These are phyloP conservation scores for Globisporangium abappressorium DNA, from an alignment of 352 stramenopile genomes.

Conservation along the genomic window DNA sequence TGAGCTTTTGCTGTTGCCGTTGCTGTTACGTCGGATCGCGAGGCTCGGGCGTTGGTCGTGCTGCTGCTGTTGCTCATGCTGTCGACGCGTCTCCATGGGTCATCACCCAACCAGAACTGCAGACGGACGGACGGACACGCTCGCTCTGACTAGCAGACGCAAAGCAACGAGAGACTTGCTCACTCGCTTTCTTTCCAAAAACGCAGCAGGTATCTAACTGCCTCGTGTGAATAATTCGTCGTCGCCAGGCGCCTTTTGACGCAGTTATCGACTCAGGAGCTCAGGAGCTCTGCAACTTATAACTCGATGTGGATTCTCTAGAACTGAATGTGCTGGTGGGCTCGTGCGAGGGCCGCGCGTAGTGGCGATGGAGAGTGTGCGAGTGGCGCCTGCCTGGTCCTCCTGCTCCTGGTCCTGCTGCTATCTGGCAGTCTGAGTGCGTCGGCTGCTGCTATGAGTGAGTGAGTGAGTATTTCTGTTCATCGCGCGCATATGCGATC, in stretches of 20 bases:
- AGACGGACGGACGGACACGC: not conserved
- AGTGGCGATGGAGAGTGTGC: not conserved
- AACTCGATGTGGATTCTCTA: not conserved
- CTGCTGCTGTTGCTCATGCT: constrained; percentile 7
- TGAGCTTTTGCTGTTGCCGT: not conserved
- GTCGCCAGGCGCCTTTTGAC: not conserved
- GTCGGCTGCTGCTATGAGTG: not conserved
- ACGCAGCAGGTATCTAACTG: not conserved
- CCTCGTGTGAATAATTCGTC: not conserved
- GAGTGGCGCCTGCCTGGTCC: not conserved
- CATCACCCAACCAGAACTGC: not conserved
- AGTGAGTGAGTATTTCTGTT: not conserved
- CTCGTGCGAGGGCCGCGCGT: not conserved
- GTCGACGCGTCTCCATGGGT: constrained; percentile 8
- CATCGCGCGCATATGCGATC: constrained; percentile 1
- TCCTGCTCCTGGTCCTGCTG: not conserved
- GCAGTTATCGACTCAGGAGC: not conserved
- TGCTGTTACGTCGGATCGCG: constrained; percentile 8
- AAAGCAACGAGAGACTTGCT: not conserved
- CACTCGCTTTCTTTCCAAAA: not conserved
- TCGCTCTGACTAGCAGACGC: not conserved
- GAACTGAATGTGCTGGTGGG: no score
- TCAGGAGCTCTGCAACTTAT: not conserved
- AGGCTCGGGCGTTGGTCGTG: not conserved
- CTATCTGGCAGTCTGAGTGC: not conserved